Evolutionary conservation across 345 rosid species (phyloP).

Genomic region (Ceriops tagal): DNA sequence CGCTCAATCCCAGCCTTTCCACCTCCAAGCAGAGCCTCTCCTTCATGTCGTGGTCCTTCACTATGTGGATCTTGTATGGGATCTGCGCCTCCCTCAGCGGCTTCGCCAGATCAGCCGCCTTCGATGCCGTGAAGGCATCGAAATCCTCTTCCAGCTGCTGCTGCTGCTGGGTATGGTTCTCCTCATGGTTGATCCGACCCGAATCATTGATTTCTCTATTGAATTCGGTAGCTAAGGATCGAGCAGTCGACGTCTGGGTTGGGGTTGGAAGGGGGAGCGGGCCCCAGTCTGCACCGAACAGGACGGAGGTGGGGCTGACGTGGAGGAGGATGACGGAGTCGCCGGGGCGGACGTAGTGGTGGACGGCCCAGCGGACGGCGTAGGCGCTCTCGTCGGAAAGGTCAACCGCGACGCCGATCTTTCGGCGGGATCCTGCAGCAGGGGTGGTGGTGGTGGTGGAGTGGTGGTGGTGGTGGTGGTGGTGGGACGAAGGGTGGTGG

Average conservation of each 20-base stretch:
- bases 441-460: slow-evolving; percentile 59
- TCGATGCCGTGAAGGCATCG: slow-evolving; percentile 64
- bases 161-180: background rate
- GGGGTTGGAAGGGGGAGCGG: slow-evolving; percentile 58
- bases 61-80: slow-evolving; percentile 88
- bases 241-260: slow-evolving; percentile 21
- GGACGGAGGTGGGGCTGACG: slow-evolving; percentile 93
- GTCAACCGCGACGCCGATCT: slow-evolving; percentile 89
- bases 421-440: slow-evolving; percentile 81
- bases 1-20: slow-evolving; percentile 70
- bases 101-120: slow-evolving; percentile 67
- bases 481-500: slow-evolving; percentile 32
- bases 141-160: slow-evolving; percentile 64
- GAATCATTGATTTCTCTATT: background rate
- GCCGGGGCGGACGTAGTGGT: slow-evolving; percentile 85
- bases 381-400: slow-evolving; percentile 77
- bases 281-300: slow-evolving; percentile 99
- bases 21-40: slow-evolving; percentile 90
- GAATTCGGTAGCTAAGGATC: background rate
- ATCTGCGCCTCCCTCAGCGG: slow-evolving; percentile 79
- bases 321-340: slow-evolving; percentile 92
- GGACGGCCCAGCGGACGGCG: slow-evolving; percentile 90
- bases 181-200: background rate
- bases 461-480: slow-evolving; percentile 26
- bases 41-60: slow-evolving; percentile 93